Base-by-base conservation (phyloP, 2,329 filamentous ascomycete genomes). In the Claviceps sp. region DNA sequence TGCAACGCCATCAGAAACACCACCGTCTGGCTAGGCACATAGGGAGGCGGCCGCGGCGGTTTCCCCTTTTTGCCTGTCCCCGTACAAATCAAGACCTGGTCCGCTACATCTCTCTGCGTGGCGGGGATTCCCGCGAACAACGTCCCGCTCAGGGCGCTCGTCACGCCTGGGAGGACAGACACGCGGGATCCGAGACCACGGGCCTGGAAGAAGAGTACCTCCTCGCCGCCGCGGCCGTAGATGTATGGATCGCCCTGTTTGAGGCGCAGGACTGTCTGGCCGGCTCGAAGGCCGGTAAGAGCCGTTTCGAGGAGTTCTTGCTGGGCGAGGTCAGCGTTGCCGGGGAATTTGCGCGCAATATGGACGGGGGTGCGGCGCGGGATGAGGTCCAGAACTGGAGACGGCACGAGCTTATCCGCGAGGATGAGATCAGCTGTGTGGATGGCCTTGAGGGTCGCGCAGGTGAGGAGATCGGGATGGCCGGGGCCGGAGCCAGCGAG, bases 241-340 rank as follows among this genome's bases (percentile, higher is more conserved):
- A 98, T 80, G 68, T 95, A 98, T 0, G 93, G 93, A 62, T 98
- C 93, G 46, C 93, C 93, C 66, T 98, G 93, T 71, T 98, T 98
- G 45, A 98, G 74, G 3, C 93, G 80, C 38, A 98, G 75, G 0
- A 98, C 93, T 1, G 81, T 86, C 64, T 87, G 82, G 13, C 93
- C 93, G 19, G 69, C 68, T 5, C 61, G 64, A 16, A 75, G 73
- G 2, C 82, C 89, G 2, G 80, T 78, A 2, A 95, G 73, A 0
- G 89, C 93, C 60, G 88, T 77, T 50, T 82, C 76, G 2, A 95
- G 78, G 4, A 98, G 81, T 68, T 98, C 93, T 62, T 90, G 82
- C 65, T 98, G 93, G 0, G 93, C 93, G 45, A 82, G 81, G 60
- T 98, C 93, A 42, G 93, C 93, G 67, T 98, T 97, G 22, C 93